Conservation (phyloP, 371 early-diverging fungal genomes). For the Mucor piriformis region DNA sequence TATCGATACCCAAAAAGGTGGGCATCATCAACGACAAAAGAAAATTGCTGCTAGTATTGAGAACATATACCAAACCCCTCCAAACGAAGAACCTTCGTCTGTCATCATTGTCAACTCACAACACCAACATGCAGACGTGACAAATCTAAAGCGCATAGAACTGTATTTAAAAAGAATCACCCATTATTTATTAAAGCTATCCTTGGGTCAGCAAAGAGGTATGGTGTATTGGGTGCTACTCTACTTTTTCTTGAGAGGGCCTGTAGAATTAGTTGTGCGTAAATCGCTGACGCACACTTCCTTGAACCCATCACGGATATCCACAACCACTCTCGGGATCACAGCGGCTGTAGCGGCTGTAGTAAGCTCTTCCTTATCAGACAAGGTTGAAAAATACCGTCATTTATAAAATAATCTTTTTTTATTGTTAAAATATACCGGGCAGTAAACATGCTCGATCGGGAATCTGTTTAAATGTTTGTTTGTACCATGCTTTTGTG, state of each 20-base stretch:
- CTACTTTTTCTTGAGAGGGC: slow-evolving; percentile 22
- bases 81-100: background rate
- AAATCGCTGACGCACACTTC: background rate
- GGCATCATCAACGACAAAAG: slow-evolving; percentile 1
- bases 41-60: background rate
- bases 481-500: slow-evolving; percentile 41
- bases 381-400: slow-evolving; percentile 7
- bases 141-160: background rate
- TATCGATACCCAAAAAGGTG: slow-evolving; percentile 6
- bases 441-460: slow-evolving; percentile 34
- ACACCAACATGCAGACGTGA: background rate
- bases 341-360: slow-evolving; percentile 20
- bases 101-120: slow-evolving; percentile 2
- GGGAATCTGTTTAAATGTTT: slow-evolving; percentile 23
- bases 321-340: slow-evolving; percentile 15
- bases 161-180: background rate
- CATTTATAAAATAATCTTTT: background rate
- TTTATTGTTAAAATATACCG: slow-evolving; percentile 23
- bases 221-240: slow-evolving; percentile 15
- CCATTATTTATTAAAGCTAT: slow-evolving; percentile 3
- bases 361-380: slow-evolving; percentile 7
- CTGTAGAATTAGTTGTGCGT: slow-evolving; percentile 13
- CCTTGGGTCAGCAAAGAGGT: slow-evolving; percentile 14
- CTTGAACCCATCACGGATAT: background rate
- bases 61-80: background rate